Base-by-base conservation (phyloP, 2,329 filamentous ascomycete genomes). In the Cylindrodendrum hubeiense region DNA sequence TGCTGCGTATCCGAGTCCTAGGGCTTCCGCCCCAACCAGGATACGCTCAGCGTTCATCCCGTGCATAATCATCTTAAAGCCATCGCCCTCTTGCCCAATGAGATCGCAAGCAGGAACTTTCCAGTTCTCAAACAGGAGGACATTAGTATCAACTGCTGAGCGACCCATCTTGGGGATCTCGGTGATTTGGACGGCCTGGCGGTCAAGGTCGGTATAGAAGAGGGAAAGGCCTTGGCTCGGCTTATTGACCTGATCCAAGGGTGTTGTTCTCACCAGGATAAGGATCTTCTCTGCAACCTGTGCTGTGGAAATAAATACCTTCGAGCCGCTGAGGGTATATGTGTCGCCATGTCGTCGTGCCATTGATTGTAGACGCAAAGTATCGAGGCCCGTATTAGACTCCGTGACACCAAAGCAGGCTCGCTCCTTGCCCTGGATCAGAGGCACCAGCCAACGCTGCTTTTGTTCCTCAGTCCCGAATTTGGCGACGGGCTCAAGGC, bases 351-450 rank as follows among this genome's bases (percentile, higher is more conserved):
- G 5, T 7, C 55, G 22, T 1, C 13, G 10, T 1, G 66, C 63
- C 5, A 26, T 41, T 3, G 66, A 66, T 44, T 63, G 59, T 2
- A 66, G 46, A 4, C 60, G 51, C 2, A 66, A 30, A 10, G 66
- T 66, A 24, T 68, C 63, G n/a, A 67, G 41, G 4, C 63, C 62
- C 0, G 92, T 90, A 68, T 94, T 91, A 0, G 93, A 93, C 76
- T 95, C 93, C n/a, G 92, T 67, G 3, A 67, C 66, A 4, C 58
- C 66, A 22, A 67, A 65, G 54, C 63, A 68, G 1, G 59, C 59
- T 10, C 66, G 64, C 30, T 63, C 50, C 24, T 63, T 55, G 15
- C 64, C 60, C n/a, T 51, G 43, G 5, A 66, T 60, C 3, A 66
- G 54, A 1, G 55, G 50, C 10, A 52, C 26, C 24, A 66, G 44